Percentiles rank a stretch among this genome's conserved stretches.
Conservation (phyloP, 768 basidiomycete genomes). For the Suillus spraguei region DNA sequence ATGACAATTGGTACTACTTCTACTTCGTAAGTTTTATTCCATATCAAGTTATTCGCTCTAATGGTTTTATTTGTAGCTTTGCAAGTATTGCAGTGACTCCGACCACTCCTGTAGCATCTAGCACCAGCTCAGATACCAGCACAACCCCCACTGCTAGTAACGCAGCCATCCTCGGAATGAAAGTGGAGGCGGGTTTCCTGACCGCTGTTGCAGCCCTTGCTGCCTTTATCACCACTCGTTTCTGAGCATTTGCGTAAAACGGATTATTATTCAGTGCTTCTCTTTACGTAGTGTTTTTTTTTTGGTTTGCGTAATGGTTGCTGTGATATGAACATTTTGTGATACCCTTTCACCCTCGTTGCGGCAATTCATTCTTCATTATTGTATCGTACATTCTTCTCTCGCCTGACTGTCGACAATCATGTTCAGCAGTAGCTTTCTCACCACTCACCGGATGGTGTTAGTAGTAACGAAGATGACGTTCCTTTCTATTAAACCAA, state of each 20-base stretch:
- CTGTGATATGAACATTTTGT: slow-evolving; percentile 5
- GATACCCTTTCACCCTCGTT: neutral
- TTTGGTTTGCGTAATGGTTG: slow-evolving; percentile 8
- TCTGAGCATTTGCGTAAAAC: slow-evolving; percentile 19
- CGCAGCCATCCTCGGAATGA: slow-evolving; percentile 34
- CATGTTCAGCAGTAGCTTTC: neutral
- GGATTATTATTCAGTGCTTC: neutral
- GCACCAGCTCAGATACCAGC: slow-evolving; percentile 24
- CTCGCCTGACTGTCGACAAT: neutral
- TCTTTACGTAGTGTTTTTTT: neutral
- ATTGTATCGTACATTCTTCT: neutral
- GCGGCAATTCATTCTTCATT: neutral
- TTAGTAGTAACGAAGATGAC: neutral
- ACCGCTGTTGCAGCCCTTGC: slow-evolving; percentile 38
- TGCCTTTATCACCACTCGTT: slow-evolving; percentile 30
- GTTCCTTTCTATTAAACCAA: neutral
- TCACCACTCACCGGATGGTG: neutral
- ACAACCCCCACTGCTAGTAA: slow-evolving; percentile 30
- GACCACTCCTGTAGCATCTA: neutral
- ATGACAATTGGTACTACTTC: slow-evolving; percentile 23
- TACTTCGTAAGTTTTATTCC: slow-evolving; percentile 18
- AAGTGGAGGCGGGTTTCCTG: slow-evolving; percentile 35
- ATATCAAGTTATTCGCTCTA: neutral
- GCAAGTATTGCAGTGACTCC: neutral
- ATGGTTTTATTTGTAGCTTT: slow-evolving; percentile 16